Evolutionary conservation across 129 eudicot species (phyloP).

Genomic region (Saposhnikovia divaricata): DNA sequence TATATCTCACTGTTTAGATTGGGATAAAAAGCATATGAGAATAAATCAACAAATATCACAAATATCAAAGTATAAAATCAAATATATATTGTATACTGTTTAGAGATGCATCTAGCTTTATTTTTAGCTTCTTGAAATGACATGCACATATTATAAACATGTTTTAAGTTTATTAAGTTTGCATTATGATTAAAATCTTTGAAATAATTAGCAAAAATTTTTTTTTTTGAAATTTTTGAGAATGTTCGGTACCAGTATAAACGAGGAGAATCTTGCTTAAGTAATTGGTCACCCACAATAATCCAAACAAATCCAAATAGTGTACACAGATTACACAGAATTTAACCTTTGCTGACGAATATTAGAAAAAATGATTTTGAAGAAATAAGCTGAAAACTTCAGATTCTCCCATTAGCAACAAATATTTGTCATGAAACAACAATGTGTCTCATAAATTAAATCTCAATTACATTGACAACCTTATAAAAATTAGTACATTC

Average conservation of each 20-base stretch:
- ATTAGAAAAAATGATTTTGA: neutral
- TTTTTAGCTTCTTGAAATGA: neutral
- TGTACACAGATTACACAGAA: slow-evolving; percentile 28
- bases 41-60: neutral
- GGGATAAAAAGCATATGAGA: too few species aligned
- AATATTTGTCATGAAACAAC: neutral
- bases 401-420: neutral
- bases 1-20: too few species aligned
- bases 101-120: too few species aligned
- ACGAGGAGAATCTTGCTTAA: slow-evolving; percentile 44
- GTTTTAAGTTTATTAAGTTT: neutral
- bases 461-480: neutral
- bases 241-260: slow-evolving; percentile 34
- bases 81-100: too few species aligned
- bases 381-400: neutral
- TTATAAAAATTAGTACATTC: neutral
- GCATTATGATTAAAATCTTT: neutral
- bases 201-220: too few species aligned
- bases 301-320: slow-evolving; percentile 48
- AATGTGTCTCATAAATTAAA: neutral
- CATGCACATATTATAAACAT: neutral
- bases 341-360: slow-evolving; percentile 27
- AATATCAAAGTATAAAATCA: too few species aligned
- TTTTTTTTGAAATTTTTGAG: neutral
- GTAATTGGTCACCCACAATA: slow-evolving; percentile 37